Base-by-base conservation (phyloP, 2,329 filamentous ascomycete species). In the Salinomyces thailandicus region DNA sequence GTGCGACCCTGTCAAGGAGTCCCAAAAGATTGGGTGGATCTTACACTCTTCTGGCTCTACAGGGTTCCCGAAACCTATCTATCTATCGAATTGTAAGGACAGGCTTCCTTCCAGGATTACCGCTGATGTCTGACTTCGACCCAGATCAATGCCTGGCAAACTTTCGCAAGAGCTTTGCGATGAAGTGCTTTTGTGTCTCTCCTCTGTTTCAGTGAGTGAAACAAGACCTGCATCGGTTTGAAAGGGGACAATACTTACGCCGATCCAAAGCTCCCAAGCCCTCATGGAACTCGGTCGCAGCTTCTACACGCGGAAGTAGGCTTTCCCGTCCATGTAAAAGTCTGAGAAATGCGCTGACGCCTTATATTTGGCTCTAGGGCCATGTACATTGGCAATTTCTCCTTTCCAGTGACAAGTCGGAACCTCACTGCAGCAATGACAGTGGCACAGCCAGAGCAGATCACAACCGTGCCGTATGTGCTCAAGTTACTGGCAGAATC, bases 401-500 rank as follows among this genome's bases (percentile, higher is more conserved):
- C 61, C 2, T 48, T 77, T 2, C 75, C 76, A 0, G 53, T 79
- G 3, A 75, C 75, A 0, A 48, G 49, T 5, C 49, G 51, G 24
- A 53, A 57, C 22, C 42, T 60, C 14, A 45, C 53, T 3, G 42
- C 43, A 13, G 52, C 52, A 5, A 40, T 59, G 31, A 35, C 41
- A n/a, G 42, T 51, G 3, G 47, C 52, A 18, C 52, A 48, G 37
- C 55, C 50, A 66, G 46, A 79, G 36, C 69, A 81, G 19, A 69
- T 77, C 38, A 68, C 64, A 2, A 50, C 48, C 9, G 77, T 81
- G 0, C 77, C 78, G 0, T 81, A 80, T 44, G 69, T 73, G 0
- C 53, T 82, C 13, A 80, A 81, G 48, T 57, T 82, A 0, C 61
- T 81, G 1, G 68, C 69, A 0, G 78, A 81, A 49, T 66, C 67